Conservation (phyloP, 164 flowering plant genomes). For the Amborella trichopoda region DNA sequence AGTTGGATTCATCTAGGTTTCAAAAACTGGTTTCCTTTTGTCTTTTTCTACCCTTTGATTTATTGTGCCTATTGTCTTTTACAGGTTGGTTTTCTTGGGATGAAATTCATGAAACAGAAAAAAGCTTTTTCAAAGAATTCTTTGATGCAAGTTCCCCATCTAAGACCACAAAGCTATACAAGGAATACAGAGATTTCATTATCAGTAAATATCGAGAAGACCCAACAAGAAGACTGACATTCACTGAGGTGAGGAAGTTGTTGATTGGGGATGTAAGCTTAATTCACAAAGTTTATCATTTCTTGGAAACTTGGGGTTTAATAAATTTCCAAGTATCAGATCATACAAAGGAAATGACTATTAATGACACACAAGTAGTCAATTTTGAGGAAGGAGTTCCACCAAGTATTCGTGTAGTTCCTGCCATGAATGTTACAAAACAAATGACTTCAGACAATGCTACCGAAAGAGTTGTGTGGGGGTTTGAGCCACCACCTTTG, state of each 20-base stretch:
- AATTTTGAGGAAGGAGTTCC: conserved; percentile 74
- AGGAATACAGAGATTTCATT: conserved; percentile 82
- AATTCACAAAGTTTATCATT: conserved; percentile 53
- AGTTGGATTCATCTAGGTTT: too few relatives aligned
- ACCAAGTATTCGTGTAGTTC: conserved; percentile 61
- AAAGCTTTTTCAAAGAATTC: conserved; percentile 39
- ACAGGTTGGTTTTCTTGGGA: conserved; percentile 88
- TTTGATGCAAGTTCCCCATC: conserved; percentile 65
- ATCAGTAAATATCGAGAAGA: conserved; percentile 80
- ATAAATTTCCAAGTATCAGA: conserved; percentile 45
- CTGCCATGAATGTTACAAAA: conserved; percentile 40
- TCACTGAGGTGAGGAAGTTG: conserved; percentile 70
- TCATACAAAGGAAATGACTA: conserved; percentile 10
- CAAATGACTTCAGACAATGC: conserved; percentile 16
- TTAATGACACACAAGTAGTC: conserved; percentile 10
- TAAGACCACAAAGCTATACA: conserved; percentile 65
- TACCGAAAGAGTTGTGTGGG: conserved; percentile 11
- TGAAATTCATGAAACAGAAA: conserved; percentile 74
- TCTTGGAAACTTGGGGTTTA: conserved; percentile 78
- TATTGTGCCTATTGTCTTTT: conserved; percentile 7
- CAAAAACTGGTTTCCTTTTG: neutral
- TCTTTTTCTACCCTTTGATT: neutral
- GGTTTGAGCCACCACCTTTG: conserved; percentile 42
- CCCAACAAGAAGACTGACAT: conserved; percentile 50
- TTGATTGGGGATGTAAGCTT: conserved; percentile 70